Evolutionary conservation across 2,329 filamentous ascomycete genomes (phyloP).

Genomic region (Furcasterigmium sp.): DNA sequence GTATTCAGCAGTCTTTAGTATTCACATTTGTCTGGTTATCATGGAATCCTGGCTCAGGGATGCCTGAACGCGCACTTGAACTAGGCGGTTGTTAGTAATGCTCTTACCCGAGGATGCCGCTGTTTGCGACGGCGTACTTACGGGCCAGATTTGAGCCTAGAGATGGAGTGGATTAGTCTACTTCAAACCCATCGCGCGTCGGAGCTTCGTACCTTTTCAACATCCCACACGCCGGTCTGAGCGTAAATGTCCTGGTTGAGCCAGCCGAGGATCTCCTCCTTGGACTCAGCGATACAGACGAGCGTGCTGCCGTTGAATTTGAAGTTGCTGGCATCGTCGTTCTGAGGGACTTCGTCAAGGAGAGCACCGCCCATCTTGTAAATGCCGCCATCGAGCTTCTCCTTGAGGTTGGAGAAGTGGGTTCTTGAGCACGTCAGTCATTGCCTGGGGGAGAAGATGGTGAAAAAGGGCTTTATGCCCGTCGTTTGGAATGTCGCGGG

Average conservation of each 20-base stretch:
- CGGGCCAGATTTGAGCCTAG: conserved; percentile 45
- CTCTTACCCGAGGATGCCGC: no score
- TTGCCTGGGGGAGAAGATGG: no score
- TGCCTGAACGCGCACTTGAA: conserved; percentile 37
- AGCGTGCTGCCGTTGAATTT: conserved; percentile 73
- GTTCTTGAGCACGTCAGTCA: conserved; percentile 7
- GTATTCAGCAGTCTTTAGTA: no score
- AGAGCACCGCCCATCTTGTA: conserved; percentile 65
- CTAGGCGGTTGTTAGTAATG: conserved; percentile 9
- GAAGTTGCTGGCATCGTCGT: conserved; percentile 50
- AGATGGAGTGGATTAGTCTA: neutral
- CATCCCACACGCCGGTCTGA: conserved; percentile 72
- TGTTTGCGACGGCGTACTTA: conserved; percentile 15
- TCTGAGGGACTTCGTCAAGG: conserved; percentile 59
- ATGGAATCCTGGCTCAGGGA: no score
- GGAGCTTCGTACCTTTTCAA: conserved; percentile 49
- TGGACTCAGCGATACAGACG: conserved; percentile 59
- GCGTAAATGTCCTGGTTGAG: conserved; percentile 71
- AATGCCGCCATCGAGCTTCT: conserved; percentile 46
- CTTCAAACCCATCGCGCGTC: neutral
- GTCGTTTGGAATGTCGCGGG: conserved; percentile 11
- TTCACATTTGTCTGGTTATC: no score
- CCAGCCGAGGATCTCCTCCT: conserved; percentile 62
- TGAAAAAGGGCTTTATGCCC: no score
- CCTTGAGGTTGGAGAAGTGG: conserved; percentile 54